Evolutionary conservation across 2,329 filamentous ascomycete species (phyloP).

Genomic region (Ceratocystiopsis brevicomis): DNA sequence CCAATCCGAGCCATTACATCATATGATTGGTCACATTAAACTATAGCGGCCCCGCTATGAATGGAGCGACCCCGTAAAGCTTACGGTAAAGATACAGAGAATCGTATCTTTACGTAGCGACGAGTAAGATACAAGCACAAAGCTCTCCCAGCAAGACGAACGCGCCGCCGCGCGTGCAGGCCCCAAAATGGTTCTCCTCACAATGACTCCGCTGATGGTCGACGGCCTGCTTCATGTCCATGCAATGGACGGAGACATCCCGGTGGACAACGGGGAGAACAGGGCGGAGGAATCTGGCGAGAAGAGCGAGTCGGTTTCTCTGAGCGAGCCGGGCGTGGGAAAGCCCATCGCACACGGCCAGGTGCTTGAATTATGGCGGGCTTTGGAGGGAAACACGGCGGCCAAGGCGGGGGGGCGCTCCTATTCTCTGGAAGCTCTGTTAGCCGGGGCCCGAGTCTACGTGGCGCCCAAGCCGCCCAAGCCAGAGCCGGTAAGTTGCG

Average conservation of each 20-base stretch:
- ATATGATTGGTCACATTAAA: too few species aligned
- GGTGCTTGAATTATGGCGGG: conserved; percentile 41
- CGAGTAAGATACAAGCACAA: too few species aligned
- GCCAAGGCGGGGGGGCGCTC: conserved; percentile 15
- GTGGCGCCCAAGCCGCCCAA: conserved; percentile 64
- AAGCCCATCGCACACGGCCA: conserved; percentile 56
- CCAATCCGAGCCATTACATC: too few species aligned
- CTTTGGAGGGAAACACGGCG: conserved; percentile 16
- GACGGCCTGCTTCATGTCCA: conserved; percentile 30
- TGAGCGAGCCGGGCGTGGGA: conserved; percentile 29
- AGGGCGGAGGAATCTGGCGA: background rate
- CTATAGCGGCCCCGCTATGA: too few species aligned
- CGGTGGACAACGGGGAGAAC: background rate
- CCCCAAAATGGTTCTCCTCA: conserved; percentile 50
- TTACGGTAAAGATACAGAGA: too few species aligned
- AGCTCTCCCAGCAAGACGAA: too few species aligned
- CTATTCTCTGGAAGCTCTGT: conserved; percentile 41
- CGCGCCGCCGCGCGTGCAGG: too few species aligned
- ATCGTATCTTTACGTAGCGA: too few species aligned
- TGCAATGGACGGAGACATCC: background rate
- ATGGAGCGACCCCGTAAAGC: too few species aligned
- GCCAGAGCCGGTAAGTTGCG: conserved; percentile 47
- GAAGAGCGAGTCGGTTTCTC: conserved; percentile 21
- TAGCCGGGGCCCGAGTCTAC: conserved; percentile 56
- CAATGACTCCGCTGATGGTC: conserved; percentile 52